Evolutionary conservation across 257 asterid genomes (phyloP), one percentile per base, ranked within the genome.

Genomic region (Jaltomata sinuosa): DNA sequence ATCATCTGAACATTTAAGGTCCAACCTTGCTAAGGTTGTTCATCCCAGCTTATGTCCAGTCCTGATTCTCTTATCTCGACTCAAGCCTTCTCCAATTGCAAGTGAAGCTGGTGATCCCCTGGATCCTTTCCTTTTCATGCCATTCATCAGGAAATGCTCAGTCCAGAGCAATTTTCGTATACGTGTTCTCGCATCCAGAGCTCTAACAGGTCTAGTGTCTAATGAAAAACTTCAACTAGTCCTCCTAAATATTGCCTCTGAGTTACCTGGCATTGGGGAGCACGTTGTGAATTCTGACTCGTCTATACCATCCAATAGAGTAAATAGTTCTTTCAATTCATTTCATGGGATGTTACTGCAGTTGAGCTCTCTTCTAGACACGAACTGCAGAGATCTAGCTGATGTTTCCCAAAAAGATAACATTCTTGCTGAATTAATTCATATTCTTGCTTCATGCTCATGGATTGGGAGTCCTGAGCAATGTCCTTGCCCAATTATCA

Each of bases 21-120:
- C 95, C 80, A 91, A 89, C 93, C 87, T 93, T 90, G 92, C 92
- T 84, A 92, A 90, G 80, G 92, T 31, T 42, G 94, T 93, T 57
- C 99, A 94, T 86, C 98, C 99, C 78, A 96, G 99, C 89, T 93
- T 96, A 90, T 94, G 97, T 79, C 98, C 99, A 0, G 85, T 96
- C 90, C 90, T 96, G 92, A 94, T 96, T 86, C 92, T 96, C 59
- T 88, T 96, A 83, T 91, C 99, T 36, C 92, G 98, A 62, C 97
- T 96, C 68, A 96, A 93, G 87, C 98, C 99, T 77, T 94, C 98
- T 42, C 93, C 95, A 31, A 91, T 94, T 64, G 83, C 97, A 68
- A 90, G 92, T 86, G 98, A 93, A 84, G 84, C 89, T 83, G 97
- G 98, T 84, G 99, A 93, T 88, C 84, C 89, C 77, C 84, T 93